Evolutionary conservation across 345 rosid species (phyloP).

Genomic region (Brassica rapa): DNA sequence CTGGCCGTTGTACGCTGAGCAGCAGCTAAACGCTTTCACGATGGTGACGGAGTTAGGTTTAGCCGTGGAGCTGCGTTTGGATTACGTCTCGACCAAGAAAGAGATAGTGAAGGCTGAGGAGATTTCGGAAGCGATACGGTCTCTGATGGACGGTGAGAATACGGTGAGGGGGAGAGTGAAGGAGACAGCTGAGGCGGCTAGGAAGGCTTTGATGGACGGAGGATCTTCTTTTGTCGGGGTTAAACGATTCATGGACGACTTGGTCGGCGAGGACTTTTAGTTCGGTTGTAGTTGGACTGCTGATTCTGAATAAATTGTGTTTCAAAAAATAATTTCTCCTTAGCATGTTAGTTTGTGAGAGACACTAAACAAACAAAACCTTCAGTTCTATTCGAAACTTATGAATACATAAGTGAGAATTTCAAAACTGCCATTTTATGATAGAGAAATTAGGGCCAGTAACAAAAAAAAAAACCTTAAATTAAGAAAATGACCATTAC

Average conservation of each 20-base stretch:
- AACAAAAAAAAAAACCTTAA: too few species aligned
- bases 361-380: too few species aligned
- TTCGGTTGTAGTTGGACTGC: not conserved
- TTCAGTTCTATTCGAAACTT: too few species aligned
- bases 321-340: not conserved
- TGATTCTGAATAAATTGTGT: not conserved
- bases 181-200: slow-evolving; percentile 31
- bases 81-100: not conserved
- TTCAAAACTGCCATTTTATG: too few species aligned
- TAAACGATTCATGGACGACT: slow-evolving; percentile 35
- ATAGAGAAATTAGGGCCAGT: too few species aligned
- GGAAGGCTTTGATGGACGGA: slow-evolving; percentile 34
- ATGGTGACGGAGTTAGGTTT: not conserved
- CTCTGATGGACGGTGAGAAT: slow-evolving; percentile 35
- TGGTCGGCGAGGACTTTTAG: slow-evolving; percentile 11
- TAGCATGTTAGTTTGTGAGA: too few species aligned
- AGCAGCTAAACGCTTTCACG: not conserved
- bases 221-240: slow-evolving; percentile 45
- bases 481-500: too few species aligned
- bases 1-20: slow-evolving; percentile 54
- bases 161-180: slow-evolving; percentile 36
- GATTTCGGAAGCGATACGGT: slow-evolving; percentile 36
- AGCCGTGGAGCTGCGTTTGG: slow-evolving; percentile 3
- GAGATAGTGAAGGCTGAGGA: slow-evolving; percentile 4
- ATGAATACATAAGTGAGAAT: too few species aligned